Percentiles rank a stretch among this genome's conserved stretches.
Evolutionary conservation across 345 rosid species (phyloP).

Genomic region (Salix exigua): DNA sequence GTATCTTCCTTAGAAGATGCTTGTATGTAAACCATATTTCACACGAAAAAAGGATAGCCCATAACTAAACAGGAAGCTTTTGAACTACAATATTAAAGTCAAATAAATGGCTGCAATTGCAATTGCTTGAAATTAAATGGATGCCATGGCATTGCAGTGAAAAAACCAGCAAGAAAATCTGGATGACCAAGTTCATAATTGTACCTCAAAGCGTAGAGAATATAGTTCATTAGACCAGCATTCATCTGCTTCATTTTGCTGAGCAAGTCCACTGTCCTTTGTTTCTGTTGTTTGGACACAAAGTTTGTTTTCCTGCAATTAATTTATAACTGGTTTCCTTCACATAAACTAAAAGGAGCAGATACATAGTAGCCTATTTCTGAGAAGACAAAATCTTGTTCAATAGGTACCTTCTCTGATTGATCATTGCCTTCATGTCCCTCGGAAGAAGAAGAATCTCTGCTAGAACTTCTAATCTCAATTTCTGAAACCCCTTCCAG

Average conservation of each 20-base stretch:
- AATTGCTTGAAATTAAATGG: not conserved
- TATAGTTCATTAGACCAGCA: slow-evolving; percentile 30
- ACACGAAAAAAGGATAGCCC: not conserved
- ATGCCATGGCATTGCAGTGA: not conserved
- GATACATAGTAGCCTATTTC: not conserved
- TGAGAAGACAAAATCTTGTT: not conserved
- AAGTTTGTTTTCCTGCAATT: slow-evolving; percentile 34
- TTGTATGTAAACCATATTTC: not conserved
- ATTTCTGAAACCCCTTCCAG: slow-evolving; percentile 11
- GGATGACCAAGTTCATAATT: not conserved
- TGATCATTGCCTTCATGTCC: slow-evolving; percentile 27
- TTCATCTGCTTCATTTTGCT: slow-evolving; percentile 34
- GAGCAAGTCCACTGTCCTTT: slow-evolving; percentile 24
- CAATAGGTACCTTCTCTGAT: slow-evolving; percentile 32
- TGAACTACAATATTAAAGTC: not conserved
- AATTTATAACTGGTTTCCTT: slow-evolving; percentile 3
- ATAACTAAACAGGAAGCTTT: not conserved
- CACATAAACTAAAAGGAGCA: slow-evolving; percentile 9
- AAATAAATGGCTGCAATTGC: not conserved
- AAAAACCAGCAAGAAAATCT: not conserved
- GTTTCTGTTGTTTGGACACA: slow-evolving; percentile 13
- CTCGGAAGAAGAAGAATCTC: slow-evolving; percentile 24
- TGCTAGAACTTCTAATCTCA: slow-evolving; percentile 22
- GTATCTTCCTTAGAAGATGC: not conserved
- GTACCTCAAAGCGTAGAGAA: slow-evolving; percentile 82